A percentile compares a stretch with the other conserved stretches of the same genome.
Evolutionary conservation across 1,284 basidiomycete genomes (phyloP).

Genomic region (Thelephora terrestris): DNA sequence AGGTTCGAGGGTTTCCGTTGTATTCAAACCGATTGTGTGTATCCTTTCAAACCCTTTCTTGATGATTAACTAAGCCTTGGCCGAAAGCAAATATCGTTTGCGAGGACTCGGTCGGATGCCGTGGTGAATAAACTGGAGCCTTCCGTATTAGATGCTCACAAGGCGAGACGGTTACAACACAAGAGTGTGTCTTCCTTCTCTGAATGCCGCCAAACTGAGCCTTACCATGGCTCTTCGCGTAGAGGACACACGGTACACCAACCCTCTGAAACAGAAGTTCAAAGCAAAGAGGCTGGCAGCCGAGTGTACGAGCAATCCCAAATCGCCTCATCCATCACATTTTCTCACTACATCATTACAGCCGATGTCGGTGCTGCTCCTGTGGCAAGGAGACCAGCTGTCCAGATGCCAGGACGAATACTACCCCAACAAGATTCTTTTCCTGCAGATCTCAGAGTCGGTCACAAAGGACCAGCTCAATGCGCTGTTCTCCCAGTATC

Average conservation of each 20-base stretch:
- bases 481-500: constrained; percentile 86
- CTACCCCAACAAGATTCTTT: constrained; percentile 98
- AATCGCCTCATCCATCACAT: constrained; percentile 1
- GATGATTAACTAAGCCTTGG: constrained; percentile 1
- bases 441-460: constrained; percentile 92
- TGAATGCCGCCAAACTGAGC: background rate
- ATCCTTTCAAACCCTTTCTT: background rate
- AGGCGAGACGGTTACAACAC: constrained; percentile 59
- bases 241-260: constrained; percentile 77
- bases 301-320: constrained; percentile 41
- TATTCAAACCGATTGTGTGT: constrained; percentile 91
- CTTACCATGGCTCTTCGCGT: constrained; percentile 4
- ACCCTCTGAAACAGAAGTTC: constrained; percentile 80
- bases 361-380: constrained; percentile 60
- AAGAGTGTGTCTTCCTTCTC: constrained; percentile 54
- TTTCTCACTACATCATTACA: constrained; percentile 19
- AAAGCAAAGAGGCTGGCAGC: constrained; percentile 70
- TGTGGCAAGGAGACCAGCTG: constrained; percentile 64
- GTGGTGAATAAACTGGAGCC: constrained; percentile 71
- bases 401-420: constrained; percentile 99
- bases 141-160: constrained; percentile 65
- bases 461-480: constrained; percentile 86
- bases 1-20: constrained; percentile 89
- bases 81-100: constrained; percentile 85
- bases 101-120: constrained; percentile 79